phyloP scores from a whole-genome alignment of 148 eudicot genomes.

The Vaccinium vitisidaea region DNA sequence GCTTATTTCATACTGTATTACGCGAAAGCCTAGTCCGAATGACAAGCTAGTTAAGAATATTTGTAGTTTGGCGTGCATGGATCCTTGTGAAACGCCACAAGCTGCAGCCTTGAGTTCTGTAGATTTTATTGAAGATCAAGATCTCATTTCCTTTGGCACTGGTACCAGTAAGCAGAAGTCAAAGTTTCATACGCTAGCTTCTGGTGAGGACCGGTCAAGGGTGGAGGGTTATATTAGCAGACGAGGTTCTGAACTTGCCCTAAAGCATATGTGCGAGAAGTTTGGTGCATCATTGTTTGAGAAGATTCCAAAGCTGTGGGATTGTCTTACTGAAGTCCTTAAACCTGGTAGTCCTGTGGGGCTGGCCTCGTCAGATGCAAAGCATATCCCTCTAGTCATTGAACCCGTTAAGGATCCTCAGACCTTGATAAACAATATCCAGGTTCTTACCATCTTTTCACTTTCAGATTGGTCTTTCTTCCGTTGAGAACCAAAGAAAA shows the following conservation, averaged over 20 bases:
- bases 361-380: conserved; percentile 40
- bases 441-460: conserved; percentile 27
- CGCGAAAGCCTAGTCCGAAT: conserved; percentile 90
- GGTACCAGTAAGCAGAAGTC: conserved; percentile 52
- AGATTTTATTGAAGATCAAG: conserved; percentile 84
- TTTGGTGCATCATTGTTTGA: conserved; percentile 80
- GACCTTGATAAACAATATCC: conserved; percentile 86
- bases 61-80: conserved; percentile 81
- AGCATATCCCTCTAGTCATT: conserved; percentile 43
- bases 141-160: conserved; percentile 51
- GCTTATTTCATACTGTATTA: conserved; percentile 71
- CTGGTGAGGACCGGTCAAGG: conserved; percentile 77
- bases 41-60: conserved; percentile 90
- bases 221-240: conserved; percentile 88
- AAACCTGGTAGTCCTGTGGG: conserved; percentile 59
- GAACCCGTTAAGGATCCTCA: conserved; percentile 77
- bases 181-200: conserved; percentile 51
- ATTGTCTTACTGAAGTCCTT: conserved; percentile 89
- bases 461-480: conserved; percentile 8
- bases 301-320: conserved; percentile 91
- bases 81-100: conserved; percentile 94
- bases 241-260: conserved; percentile 94
- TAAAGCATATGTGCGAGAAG: conserved; percentile 75
- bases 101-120: conserved; percentile 71
- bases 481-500: not conserved